Evolutionary conservation across 345 rosid species (phyloP).

Genomic region (Clausena lansium): DNA sequence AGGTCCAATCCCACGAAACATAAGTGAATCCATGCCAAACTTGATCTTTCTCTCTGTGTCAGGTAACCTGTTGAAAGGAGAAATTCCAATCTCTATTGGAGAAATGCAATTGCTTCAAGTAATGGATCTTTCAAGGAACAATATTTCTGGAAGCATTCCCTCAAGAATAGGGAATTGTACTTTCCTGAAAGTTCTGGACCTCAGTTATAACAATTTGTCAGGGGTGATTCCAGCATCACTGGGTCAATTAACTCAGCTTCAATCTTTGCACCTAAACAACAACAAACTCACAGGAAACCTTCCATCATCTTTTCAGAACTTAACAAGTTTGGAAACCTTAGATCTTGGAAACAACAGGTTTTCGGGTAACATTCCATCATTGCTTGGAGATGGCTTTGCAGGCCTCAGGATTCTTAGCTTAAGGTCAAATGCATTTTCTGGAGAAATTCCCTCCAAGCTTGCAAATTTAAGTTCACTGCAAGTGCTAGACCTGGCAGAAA

Average conservation of each 20-base stretch:
- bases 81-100: slow-evolving; percentile 36
- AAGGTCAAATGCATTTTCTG: slow-evolving; percentile 29
- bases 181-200: slow-evolving; percentile 28
- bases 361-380: slow-evolving; percentile 28
- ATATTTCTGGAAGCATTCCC: slow-evolving; percentile 33
- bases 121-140: slow-evolving; percentile 39
- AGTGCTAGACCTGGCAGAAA: slow-evolving; percentile 42
- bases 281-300: slow-evolving; percentile 34
- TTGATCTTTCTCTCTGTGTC: slow-evolving; percentile 30
- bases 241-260: slow-evolving; percentile 29
- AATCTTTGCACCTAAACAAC: slow-evolving; percentile 26
- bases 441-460: slow-evolving; percentile 32
- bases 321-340: slow-evolving; percentile 31
- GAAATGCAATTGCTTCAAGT: slow-evolving; percentile 24
- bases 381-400: slow-evolving; percentile 31
- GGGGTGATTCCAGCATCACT: slow-evolving; percentile 30
- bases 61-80: slow-evolving; percentile 29
- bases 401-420: slow-evolving; percentile 25
- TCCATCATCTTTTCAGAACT: slow-evolving; percentile 29
- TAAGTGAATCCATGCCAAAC: slow-evolving; percentile 23
- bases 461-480: slow-evolving; percentile 36
- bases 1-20: slow-evolving; percentile 23
- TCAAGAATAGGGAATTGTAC: slow-evolving; percentile 28
- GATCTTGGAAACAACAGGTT: slow-evolving; percentile 40
- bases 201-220: slow-evolving; percentile 29